Evolutionary conservation across 768 basidiomycete genomes (phyloP).

Genomic region (Mycena chlorophos): DNA sequence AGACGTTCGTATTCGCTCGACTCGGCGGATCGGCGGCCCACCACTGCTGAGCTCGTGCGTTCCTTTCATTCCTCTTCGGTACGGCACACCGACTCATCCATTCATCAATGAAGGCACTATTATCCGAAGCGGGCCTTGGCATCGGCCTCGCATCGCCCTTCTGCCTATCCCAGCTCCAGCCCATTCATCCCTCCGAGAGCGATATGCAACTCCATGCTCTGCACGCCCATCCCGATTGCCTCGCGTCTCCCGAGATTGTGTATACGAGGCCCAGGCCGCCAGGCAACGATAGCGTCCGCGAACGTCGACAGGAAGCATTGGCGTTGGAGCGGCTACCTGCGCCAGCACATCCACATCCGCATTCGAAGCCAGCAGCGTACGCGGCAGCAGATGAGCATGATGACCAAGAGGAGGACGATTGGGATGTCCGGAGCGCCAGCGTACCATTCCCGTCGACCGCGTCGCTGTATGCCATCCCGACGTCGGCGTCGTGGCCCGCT

Average conservation of each 20-base stretch:
- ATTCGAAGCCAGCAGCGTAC: too few relatives aligned
- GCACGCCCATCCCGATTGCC: background rate
- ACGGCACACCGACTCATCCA: background rate
- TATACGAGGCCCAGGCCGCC: background rate
- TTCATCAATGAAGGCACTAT: conserved; percentile 1
- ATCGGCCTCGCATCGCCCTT: conserved; percentile 19
- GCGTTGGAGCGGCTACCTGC: background rate
- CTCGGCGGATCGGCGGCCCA: conserved; percentile 4
- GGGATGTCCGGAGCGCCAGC: conserved; percentile 18
- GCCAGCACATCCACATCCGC: conserved; percentile 6
- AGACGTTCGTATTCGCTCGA: conserved; percentile 18
- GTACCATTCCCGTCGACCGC: conserved; percentile 31
- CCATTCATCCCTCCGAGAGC: conserved; percentile 2
- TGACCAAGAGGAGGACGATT: background rate
- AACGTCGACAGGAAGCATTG: conserved; percentile 1
- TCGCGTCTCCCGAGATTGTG: background rate
- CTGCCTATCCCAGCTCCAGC: conserved; percentile 8
- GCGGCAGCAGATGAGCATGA: background rate
- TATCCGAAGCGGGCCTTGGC: conserved; percentile 8
- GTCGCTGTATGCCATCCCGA: conserved; percentile 22
- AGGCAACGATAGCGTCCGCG: background rate
- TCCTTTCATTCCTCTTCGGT: background rate
- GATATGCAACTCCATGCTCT: conserved; percentile 1
- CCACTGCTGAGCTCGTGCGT: background rate
- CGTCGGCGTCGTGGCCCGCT: conserved; percentile 6